Conservation (phyloP, 2,329 filamentous ascomycete genomes). For the Gaeumannomyces sp. region DNA sequence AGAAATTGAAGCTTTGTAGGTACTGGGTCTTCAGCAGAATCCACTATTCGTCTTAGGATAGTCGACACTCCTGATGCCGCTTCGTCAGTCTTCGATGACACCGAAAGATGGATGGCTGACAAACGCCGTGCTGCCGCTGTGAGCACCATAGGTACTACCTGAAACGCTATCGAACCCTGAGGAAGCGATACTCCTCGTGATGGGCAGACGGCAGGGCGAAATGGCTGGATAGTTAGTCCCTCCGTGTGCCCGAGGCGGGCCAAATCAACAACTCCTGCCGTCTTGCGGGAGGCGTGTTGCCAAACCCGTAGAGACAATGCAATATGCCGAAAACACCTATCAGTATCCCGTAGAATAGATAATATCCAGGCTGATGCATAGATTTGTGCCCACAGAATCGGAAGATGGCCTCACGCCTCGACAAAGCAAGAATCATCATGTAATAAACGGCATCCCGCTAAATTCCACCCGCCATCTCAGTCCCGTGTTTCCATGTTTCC, state of each 20-base stretch:
- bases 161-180: constrained; percentile 80
- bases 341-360: no score
- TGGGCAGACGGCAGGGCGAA: background rate
- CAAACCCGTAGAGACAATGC: no score
- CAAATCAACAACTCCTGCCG: no score
- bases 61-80: background rate
- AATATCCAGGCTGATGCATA: no score
- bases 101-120: background rate
- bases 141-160: constrained; percentile 67
- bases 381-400: no score
- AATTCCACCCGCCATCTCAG: background rate
- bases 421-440: background rate
- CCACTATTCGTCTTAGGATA: no score
- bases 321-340: no score
- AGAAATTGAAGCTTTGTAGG: constrained; percentile 93
- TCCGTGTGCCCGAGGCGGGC: no score
- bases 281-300: no score
- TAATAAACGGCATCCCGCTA: background rate
- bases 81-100: background rate
- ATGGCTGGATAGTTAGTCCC: no score
- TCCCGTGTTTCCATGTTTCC: background rate
- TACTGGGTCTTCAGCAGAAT: constrained; percentile 17
- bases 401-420: background rate
- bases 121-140: background rate
- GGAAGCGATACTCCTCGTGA: constrained; percentile 65